phyloP scores from a whole-genome alignment of 73 alveolate species.

The Uronychia setigera region DNA sequence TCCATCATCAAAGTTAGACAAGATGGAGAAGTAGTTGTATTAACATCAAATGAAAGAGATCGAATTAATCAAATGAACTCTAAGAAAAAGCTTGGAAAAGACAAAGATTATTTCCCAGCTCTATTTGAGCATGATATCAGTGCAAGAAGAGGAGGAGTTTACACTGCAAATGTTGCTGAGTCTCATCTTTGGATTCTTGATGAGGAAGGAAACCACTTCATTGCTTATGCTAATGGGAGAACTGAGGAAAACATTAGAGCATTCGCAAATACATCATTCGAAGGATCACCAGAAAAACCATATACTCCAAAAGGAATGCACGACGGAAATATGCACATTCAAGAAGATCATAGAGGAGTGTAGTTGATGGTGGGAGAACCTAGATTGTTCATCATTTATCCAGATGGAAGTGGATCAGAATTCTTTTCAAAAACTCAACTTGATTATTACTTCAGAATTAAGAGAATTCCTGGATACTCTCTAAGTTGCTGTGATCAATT shows the following conservation, averaged over 20 bases:
- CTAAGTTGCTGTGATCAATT: neutral
- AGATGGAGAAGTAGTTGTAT: conserved; percentile 66
- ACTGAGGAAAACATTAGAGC: conserved; percentile 25
- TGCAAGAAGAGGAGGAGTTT: conserved; percentile 69
- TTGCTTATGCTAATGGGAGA: conserved; percentile 50
- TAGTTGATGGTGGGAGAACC: conserved; percentile 10
- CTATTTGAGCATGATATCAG: conserved; percentile 52
- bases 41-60: conserved; percentile 66
- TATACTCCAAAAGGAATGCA: neutral
- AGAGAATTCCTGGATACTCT: conserved; percentile 2
- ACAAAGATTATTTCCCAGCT: conserved; percentile 61
- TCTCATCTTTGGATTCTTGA: conserved; percentile 10
- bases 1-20: conserved; percentile 53
- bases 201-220: conserved; percentile 64
- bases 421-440: conserved; percentile 32
- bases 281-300: neutral
- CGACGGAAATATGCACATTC: neutral
- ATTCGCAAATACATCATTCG: neutral
- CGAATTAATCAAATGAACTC: conserved; percentile 60
- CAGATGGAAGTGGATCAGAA: conserved; percentile 69
- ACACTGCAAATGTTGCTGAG: conserved; percentile 43
- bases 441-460: conserved; percentile 36
- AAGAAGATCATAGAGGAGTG: neutral
- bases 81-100: conserved; percentile 63
- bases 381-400: conserved; percentile 42